Evolutionary conservation across 352 stramenopile species (phyloP), one percentile per base, ranked within the genome.

Genomic region (Pythium rhizo-oryzae): DNA sequence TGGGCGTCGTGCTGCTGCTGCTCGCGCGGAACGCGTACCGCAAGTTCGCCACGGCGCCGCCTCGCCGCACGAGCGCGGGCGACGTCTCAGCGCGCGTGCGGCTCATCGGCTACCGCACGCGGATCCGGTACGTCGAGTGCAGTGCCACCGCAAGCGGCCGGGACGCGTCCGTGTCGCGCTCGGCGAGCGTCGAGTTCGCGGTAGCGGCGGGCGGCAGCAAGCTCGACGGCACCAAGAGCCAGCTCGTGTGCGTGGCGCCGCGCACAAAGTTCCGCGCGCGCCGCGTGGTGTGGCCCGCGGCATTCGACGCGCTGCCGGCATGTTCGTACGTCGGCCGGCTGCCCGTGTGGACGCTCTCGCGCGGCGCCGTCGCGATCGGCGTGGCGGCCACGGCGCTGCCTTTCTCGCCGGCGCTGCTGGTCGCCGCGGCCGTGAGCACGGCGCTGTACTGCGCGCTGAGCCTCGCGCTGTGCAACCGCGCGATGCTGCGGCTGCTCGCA

Each of bases 21-120:
- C 16, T 77, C 8, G 12, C 68, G 4, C 70, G 70, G 4, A 77
- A 77, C 18, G 65, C 65, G 8, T 62, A 63, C n/a, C 70, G 70
- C 0, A 62, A 62, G 24, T 62, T 23, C 21, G n/a, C 44, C 3
- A 52, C 16, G 5, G 44, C 44, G 8, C 44, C 44, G 16, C 15
- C 44, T 1, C 44, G n/a, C 39, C 11, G 12, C 11, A 52, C 44
- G 44, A 24, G 8, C 18, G 16, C 44, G 4, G 11, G n/a, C 44
- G 44, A 9, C 44, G 44, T 13, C 8, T 11, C 16, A 7, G 8
- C n/a, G 44, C 44, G 44, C 8, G 44, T 52, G 15, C 44, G 44
- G 12, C n/a, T 52, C 18, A 52, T 52, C n/a, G 44, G 16, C 12
- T 52, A 52, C 44, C 44, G 44, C 15, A 25, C 44, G n/a, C 44